Evolutionary conservation across 2,329 filamentous ascomycete species (phyloP).

Genomic region (Lizonia empirigonia): DNA sequence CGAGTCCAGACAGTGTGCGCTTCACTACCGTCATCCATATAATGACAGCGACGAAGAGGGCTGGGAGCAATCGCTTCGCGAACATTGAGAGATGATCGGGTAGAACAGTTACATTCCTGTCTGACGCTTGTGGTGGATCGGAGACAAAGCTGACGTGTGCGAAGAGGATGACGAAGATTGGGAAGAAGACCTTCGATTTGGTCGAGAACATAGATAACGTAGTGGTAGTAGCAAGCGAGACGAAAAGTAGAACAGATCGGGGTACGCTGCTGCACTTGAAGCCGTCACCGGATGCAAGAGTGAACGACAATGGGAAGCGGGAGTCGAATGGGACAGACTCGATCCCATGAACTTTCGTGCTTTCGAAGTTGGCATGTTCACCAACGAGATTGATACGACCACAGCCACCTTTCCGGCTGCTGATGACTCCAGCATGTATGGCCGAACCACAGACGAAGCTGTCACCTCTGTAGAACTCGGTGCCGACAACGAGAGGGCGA

Average conservation of each 20-base stretch:
- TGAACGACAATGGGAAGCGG: slow-evolving; percentile 85
- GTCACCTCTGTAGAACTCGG: slow-evolving; percentile 81
- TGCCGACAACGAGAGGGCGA: slow-evolving; percentile 60
- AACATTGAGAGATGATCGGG: slow-evolving; percentile 62
- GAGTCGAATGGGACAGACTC: slow-evolving; percentile 78
- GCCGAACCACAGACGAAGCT: slow-evolving; percentile 87
- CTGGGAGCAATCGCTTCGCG: slow-evolving; percentile 81
- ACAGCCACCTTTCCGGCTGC: slow-evolving; percentile 73
- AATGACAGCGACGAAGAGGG: slow-evolving; percentile 82
- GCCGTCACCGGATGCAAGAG: slow-evolving; percentile 68
- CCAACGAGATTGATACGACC: slow-evolving; percentile 78
- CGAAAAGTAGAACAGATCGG: slow-evolving; percentile 77
- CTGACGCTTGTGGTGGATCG: slow-evolving; percentile 73
- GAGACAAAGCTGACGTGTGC: slow-evolving; percentile 87
- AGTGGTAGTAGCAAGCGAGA: slow-evolving; percentile 77
- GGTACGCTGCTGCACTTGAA: slow-evolving; percentile 71
- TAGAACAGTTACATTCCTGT: slow-evolving; percentile 53
- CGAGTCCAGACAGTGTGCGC: slow-evolving; percentile 72
- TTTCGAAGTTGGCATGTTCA: slow-evolving; percentile 64
- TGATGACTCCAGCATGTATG: slow-evolving; percentile 79
- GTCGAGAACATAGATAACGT: slow-evolving; percentile 78
- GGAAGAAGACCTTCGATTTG: slow-evolving; percentile 79
- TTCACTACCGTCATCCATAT: slow-evolving; percentile 83
- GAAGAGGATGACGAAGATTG: slow-evolving; percentile 79
- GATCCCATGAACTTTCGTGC: slow-evolving; percentile 72